These are phyloP conservation scores for Cyclotella sp. DNA, from an alignment of 108 stramenopile species.

Conservation along the genomic window DNA sequence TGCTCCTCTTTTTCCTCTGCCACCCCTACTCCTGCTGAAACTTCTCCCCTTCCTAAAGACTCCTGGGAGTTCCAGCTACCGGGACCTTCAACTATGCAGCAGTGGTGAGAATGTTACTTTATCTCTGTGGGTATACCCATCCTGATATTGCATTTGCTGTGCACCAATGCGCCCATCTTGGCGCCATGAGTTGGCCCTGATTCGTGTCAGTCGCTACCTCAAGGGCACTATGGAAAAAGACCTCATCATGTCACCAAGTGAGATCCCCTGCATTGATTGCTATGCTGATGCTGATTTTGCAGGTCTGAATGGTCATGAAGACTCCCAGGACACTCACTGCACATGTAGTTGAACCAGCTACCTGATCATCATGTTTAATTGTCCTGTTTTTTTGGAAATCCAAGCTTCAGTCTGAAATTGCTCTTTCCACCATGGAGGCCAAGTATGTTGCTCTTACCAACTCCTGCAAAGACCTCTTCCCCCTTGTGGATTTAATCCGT, in stretches of 20 bases:
- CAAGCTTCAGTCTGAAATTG: too few species aligned
- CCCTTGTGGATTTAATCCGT: too few species aligned
- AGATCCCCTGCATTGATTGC: too few species aligned
- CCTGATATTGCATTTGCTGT: not conserved
- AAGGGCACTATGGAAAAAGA: not conserved
- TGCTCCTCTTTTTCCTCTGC: not conserved
- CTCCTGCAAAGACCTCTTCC: too few species aligned
- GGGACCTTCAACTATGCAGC: not conserved
- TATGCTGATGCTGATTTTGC: too few species aligned
- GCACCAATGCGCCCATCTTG: not conserved
- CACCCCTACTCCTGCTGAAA: not conserved
- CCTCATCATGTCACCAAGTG: not conserved
- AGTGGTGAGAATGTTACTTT: not conserved
- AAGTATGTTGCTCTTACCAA: too few species aligned
- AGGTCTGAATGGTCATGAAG: too few species aligned
- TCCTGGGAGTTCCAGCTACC: not conserved
- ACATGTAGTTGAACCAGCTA: too few species aligned
- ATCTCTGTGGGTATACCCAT: not conserved
- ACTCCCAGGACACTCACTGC: too few species aligned
- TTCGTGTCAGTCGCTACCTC: not conserved
- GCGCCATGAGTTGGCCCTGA: not conserved
- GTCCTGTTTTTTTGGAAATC: too few species aligned
- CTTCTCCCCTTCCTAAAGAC: conserved; percentile 19
- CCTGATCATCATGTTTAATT: too few species aligned
- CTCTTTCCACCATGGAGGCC: too few species aligned